Percentiles rank a stretch among this genome's conserved stretches.
Conservation (phyloP, 2,329 filamentous ascomycete genomes). For the Coleophoma crateriformis region DNA sequence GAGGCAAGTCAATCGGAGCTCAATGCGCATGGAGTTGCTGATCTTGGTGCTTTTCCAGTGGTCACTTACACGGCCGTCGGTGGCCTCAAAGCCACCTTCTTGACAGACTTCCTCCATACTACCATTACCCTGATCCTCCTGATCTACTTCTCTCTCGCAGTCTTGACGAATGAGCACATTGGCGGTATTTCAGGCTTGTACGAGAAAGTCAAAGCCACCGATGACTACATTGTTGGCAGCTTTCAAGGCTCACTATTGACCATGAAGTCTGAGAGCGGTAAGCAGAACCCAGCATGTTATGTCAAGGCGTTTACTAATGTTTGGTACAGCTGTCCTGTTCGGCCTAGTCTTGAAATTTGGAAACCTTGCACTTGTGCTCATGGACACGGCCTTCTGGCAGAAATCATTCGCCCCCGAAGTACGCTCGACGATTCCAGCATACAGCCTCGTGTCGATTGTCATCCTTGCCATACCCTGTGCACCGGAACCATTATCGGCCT, state of each 20-base stretch:
- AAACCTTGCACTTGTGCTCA: slow-evolving; percentile 28
- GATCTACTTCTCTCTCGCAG: slow-evolving; percentile 39
- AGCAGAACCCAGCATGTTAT: too few species aligned
- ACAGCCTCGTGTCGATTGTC: slow-evolving; percentile 35
- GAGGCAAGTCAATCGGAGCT: slow-evolving; percentile 15
- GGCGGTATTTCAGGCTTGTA: slow-evolving; percentile 37
- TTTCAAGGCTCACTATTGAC: slow-evolving; percentile 41
- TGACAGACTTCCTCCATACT: slow-evolving; percentile 31
- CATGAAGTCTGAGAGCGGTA: slow-evolving; percentile 35
- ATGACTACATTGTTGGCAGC: slow-evolving; percentile 36
- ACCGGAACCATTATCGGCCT: slow-evolving; percentile 41
- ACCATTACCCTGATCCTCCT: slow-evolving; percentile 40
- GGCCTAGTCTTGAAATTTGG: slow-evolving; percentile 42
- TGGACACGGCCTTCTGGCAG: slow-evolving; percentile 49
- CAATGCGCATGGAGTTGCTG: background rate
- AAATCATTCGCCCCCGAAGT: slow-evolving; percentile 44
- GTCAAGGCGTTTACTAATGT: too few species aligned
- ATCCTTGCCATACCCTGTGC: slow-evolving; percentile 43
- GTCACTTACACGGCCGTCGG: slow-evolving; percentile 13
- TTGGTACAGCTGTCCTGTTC: slow-evolving; percentile 30
- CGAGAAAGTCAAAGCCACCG: slow-evolving; percentile 37
- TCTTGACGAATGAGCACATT: slow-evolving; percentile 35
- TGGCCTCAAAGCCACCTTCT: slow-evolving; percentile 15
- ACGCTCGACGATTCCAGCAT: slow-evolving; percentile 35
- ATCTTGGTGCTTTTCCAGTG: slow-evolving; percentile 14